Base-by-base conservation (phyloP, 148 eudicot species). In the Chenopodium suecicum region DNA sequence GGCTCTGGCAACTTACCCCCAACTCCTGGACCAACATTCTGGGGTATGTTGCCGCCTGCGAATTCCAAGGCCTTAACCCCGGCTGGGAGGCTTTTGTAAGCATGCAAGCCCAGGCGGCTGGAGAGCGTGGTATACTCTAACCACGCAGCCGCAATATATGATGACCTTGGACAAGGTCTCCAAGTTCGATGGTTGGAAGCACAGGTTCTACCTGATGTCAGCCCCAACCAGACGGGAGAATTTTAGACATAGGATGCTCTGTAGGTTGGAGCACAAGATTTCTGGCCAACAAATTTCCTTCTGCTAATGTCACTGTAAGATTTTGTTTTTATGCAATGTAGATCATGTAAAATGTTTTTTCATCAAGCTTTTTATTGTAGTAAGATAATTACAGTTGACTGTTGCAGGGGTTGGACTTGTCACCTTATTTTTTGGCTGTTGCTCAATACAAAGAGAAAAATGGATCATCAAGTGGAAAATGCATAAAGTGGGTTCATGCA, bases 361-460 rank as follows among this genome's bases (percentile, higher is more conserved):
- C 52, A 29, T 32, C 48, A 19, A 23, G 22, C 76, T 46, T 37
- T 34, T 23, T 32, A 9, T 77, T 70, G 56, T 60, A 73, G 31
- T 75, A 25, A 74, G 70, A 69, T 50, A 27, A 34, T 31, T 80
- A 9, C 19, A 70, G 48, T 73, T 77, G 31, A 65, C 23, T 25
- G 16, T 44, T 75, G 74, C 90, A 96, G 99, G 99, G 99, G 54
- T 82, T 96, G 77, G 99, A 96, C 82, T 84, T 96, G 73, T 96
- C 97, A 23, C 99, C 99, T 56, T 96, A 96, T 86, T 96, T 96
- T 85, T 91, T 96, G 66, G 90, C 99, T 50, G 99, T 94, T 80
- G 99, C 99, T 76, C 92, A 94, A 84, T 90, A 75, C 78, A 96
- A 96, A 86, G 97, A 94, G 83, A 92, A 91, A 88, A 83, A 83